Evolutionary conservation across 2,329 filamentous ascomycete genomes (phyloP), one percentile per base, ranked within the genome.

Genomic region (Elsinoe batatas): DNA sequence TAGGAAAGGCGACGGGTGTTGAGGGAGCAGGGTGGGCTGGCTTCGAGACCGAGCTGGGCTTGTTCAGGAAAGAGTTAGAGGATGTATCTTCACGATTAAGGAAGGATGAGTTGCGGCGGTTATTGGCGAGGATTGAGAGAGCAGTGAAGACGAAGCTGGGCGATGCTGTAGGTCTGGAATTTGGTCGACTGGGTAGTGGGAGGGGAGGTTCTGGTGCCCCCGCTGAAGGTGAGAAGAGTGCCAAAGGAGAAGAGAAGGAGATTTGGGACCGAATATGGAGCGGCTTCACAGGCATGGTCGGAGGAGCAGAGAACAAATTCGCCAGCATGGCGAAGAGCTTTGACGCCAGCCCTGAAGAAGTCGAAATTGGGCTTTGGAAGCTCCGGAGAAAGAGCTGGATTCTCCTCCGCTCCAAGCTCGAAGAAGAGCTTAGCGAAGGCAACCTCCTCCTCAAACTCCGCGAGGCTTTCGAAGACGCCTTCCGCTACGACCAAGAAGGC

Each of bases 381-480:
- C 74, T 98, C 61, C 84, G 91, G 58, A 83, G 91, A 61, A 97
- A 97, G 77, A 93, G 88, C 59, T 98, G 93, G 93, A 85, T 85
- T 38, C 91, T 91, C 12, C 77, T 98, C 59, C 82, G 88, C 44
- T 85, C 89, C 58, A 93, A 88, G 75, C 87, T 98, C 59, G 91
- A 97, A 35, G 93, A 98, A 67, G 93, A 98, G 72, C 88, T 96
- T 67, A 95, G 95, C 83, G 93, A 97, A 73, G 91, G 91, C 64
- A 98, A 97, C 67, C 83, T 98, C 54, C 76, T 97, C 33, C 78
- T 97, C 63, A 98, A 98, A 76, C 81, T 98, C 53, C 83, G 93
- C 35, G 93, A 98, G 71, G 97, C 96, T 74, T 98, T 98, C 63
- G 93, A 98, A 72, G 93, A 98, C 74, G 96, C 95, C 72, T 98